Percentiles rank a stretch among this genome's conserved stretches.
Evolutionary conservation across 495 filamentous ascomycete genomes (phyloP).

Genomic region (Penicillium crystallinum): DNA sequence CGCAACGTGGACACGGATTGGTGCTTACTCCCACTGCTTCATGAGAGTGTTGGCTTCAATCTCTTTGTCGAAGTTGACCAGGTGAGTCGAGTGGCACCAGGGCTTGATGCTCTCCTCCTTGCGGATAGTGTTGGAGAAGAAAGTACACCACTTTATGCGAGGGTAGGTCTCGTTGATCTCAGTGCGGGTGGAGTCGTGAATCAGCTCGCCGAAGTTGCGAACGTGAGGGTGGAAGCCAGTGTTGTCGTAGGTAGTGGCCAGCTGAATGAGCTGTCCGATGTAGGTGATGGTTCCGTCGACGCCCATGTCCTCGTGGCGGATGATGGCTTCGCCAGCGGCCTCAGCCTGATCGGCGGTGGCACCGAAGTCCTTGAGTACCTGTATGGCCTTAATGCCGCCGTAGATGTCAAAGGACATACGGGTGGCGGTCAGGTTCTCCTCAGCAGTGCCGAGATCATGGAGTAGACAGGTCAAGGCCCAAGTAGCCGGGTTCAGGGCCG

Average conservation of each 20-base stretch:
- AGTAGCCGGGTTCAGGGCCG: conserved; percentile 28
- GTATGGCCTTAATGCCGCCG: conserved; percentile 39
- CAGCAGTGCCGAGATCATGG: conserved; percentile 68
- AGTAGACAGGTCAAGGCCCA: conserved; percentile 60
- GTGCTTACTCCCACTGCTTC: conserved; percentile 40
- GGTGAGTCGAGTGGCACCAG: conserved; percentile 67
- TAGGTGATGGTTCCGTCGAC: conserved; percentile 59
- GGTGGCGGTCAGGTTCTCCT: conserved; percentile 54
- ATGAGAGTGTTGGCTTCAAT: conserved; percentile 60
- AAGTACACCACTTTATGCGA: conserved; percentile 16
- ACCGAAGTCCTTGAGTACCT: conserved; percentile 53
- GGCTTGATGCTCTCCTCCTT: conserved; percentile 60
- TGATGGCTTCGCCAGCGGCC: conserved; percentile 67
- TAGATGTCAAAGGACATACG: conserved; percentile 47
- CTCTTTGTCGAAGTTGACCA: conserved; percentile 56
- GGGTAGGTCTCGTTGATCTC: conserved; percentile 18
- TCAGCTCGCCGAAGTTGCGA: conserved; percentile 9
- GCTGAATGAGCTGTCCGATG: conserved; percentile 64
- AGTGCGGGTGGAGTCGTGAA: conserved; percentile 13
- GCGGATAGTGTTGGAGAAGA: conserved; percentile 35
- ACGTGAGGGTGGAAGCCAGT: conserved; percentile 18
- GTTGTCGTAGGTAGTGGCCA: conserved; percentile 72
- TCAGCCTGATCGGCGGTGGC: conserved; percentile 35
- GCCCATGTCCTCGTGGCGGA: conserved; percentile 69
- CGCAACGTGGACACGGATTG: too few species aligned